Conservation (phyloP, 495 filamentous ascomycete genomes). For the Tuber aestivum region DNA sequence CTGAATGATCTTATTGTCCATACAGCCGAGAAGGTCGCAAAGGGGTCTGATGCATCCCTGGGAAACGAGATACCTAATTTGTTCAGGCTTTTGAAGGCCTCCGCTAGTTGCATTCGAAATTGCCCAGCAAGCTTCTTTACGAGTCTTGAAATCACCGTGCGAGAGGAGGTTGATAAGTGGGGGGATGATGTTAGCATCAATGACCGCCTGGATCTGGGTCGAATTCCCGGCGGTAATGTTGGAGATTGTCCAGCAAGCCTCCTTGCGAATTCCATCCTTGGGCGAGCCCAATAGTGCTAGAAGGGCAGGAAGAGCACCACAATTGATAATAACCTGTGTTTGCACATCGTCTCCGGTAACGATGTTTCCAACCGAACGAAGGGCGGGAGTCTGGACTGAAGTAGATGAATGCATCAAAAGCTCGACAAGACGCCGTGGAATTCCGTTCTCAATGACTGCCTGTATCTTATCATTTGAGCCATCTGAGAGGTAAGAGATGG, state of each 20-base stretch:
- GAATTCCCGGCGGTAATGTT: constrained; percentile 99
- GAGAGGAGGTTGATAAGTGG: constrained; percentile 92
- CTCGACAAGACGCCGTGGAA: constrained; percentile 93
- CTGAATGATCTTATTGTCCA: constrained; percentile 99
- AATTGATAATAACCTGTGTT: constrained; percentile 99
- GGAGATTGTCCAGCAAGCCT: constrained; percentile 99
- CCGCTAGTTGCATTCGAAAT: constrained; percentile 98
- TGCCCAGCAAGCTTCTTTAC: constrained; percentile 99
- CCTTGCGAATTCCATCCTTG: constrained; percentile 99
- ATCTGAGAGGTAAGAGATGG: constrained; percentile 98
- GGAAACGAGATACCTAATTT: constrained; percentile 89
- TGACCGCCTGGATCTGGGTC: constrained; percentile 92
- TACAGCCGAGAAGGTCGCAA: constrained; percentile 91
- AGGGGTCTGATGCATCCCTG: constrained; percentile 96
- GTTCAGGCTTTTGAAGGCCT: constrained; percentile 95
- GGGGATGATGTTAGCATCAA: constrained; percentile 94
- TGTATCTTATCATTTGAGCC: constrained; percentile 99
- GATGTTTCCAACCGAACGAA: constrained; percentile 97
- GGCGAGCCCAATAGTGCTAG: constrained; percentile 87
- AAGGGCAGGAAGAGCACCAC: constrained; percentile 83
- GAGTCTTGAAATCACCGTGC: constrained; percentile 97
- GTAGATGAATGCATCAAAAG: constrained; percentile 98
- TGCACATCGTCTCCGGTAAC: constrained; percentile 98
- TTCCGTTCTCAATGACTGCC: constrained; percentile 96
- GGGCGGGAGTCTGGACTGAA: constrained; percentile 94